Percentiles rank a stretch among this genome's conserved stretches.
Conservation (phyloP, 2,329 filamentous ascomycete genomes). For the Fusarium burgessii region DNA sequence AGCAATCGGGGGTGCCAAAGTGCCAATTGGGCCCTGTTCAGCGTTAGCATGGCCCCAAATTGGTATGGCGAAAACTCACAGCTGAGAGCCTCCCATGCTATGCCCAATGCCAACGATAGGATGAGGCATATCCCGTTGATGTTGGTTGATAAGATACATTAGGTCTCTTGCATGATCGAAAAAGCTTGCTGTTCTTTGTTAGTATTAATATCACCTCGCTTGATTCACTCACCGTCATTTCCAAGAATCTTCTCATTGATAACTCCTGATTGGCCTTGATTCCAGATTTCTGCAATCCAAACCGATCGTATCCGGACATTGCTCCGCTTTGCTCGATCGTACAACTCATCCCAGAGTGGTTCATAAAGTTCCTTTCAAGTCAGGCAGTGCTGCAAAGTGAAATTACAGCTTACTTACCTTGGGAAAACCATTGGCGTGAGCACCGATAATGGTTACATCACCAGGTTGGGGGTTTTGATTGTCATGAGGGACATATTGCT, state of each 20-base stretch:
- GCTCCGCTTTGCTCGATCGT: neutral
- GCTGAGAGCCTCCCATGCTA: constrained; percentile 4
- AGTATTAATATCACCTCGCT: fast-evolving
- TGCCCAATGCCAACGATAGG: neutral
- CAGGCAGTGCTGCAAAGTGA: fast-evolving
- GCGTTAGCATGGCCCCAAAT: fast-evolving
- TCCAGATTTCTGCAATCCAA: constrained; percentile 6
- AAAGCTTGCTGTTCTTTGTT: neutral
- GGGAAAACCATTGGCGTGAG: constrained; percentile 6
- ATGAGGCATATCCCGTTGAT: neutral
- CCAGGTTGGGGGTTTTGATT: neutral
- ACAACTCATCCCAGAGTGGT: neutral
- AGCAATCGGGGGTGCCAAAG: neutral
- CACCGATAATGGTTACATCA: neutral
- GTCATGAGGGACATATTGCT: neutral
- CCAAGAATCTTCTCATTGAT: neutral
- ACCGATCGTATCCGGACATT: neutral
- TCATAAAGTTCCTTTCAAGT: neutral
- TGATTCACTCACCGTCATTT: neutral
- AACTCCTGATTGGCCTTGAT: neutral
- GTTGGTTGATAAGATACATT: constrained; percentile 2
- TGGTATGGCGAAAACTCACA: neutral
- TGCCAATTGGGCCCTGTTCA: neutral
- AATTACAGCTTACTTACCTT: neutral
- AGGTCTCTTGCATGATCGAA: neutral